phyloP scores from a whole-genome alignment of 2,329 filamentous ascomycete genomes.

The Sarocladiaceae sp. region DNA sequence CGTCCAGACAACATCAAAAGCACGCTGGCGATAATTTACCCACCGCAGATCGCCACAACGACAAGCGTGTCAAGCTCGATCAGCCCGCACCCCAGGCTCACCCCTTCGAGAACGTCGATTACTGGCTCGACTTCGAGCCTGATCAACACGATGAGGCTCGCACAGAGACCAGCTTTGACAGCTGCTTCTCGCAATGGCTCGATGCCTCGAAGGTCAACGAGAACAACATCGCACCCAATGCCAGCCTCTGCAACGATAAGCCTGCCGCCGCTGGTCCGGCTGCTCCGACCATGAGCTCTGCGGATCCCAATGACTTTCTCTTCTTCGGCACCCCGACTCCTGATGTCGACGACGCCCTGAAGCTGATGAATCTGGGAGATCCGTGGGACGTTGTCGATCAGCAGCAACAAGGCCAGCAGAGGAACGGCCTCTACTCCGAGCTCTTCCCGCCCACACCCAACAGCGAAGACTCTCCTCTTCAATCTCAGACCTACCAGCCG shows the following conservation, averaged over 20 bases:
- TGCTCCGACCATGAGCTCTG: not conserved
- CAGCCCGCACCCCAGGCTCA: constrained; percentile 3
- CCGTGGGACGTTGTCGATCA: constrained; percentile 4
- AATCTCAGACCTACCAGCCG: constrained; percentile 1
- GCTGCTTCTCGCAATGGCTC: constrained; percentile 5
- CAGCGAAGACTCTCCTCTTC: constrained; percentile 1
- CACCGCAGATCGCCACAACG: constrained; percentile 2
- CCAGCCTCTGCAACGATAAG: constrained; percentile 1
- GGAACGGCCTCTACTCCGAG: not conserved
- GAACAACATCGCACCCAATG: not conserved
- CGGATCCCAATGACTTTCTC: constrained; percentile 3
- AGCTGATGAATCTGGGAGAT: constrained; percentile 7
- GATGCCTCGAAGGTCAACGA: constrained; percentile 4
- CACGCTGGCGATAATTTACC: constrained; percentile 3
- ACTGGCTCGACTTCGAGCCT: constrained; percentile 8
- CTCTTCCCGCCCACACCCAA: constrained; percentile 6
- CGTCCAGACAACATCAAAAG: constrained; percentile 4
- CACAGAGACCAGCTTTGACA: constrained; percentile 6
- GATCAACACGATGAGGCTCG: constrained; percentile 3
- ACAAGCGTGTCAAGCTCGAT: constrained; percentile 8
- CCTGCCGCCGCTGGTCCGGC: not conserved
- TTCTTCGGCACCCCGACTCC: constrained; percentile 4
- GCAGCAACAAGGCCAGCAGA: constrained; percentile 1
- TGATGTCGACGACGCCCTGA: constrained; percentile 5
- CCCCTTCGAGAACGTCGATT: constrained; percentile 8